phyloP scores from a whole-genome alignment of 352 stramenopile species.

The Phytophthora megakarya region DNA sequence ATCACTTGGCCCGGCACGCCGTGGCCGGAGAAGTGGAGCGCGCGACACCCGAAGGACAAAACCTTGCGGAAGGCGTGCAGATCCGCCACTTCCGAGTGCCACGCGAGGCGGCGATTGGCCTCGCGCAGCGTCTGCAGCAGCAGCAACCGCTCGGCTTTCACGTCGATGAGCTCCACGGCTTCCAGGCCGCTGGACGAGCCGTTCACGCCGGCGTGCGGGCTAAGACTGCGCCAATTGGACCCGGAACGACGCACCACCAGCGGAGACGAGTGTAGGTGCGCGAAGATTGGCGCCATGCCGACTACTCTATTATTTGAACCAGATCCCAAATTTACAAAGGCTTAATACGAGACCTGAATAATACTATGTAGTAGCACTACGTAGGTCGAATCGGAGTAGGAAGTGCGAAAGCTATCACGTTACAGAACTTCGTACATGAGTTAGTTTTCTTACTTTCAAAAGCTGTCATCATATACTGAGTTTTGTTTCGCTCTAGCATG shows the following conservation, averaged over 20 bases:
- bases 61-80: slow-evolving; percentile 84
- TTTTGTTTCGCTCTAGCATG: slow-evolving; percentile 27
- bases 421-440: too few species aligned
- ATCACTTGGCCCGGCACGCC: slow-evolving; percentile 72
- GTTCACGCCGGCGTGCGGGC: slow-evolving; percentile 27
- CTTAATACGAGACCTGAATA: too few species aligned
- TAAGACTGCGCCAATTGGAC: slow-evolving; percentile 69
- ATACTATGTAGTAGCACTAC: too few species aligned
- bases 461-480: too few species aligned
- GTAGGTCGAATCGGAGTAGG: too few species aligned
- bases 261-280: slow-evolving; percentile 84
- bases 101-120: slow-evolving; percentile 62
- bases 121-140: slow-evolving; percentile 78
- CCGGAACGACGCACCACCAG: slow-evolving; percentile 70
- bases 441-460: too few species aligned
- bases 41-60: slow-evolving; percentile 74
- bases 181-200: slow-evolving; percentile 48
- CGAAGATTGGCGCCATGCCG: slow-evolving; percentile 70
- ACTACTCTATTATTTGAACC: too few species aligned
- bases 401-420: too few species aligned
- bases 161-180: slow-evolving; percentile 86
- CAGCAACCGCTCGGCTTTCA: slow-evolving; percentile 76
- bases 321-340: too few species aligned
- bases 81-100: slow-evolving; percentile 81
- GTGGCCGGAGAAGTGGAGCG: slow-evolving; percentile 82